phyloP scores from a whole-genome alignment of 192 early-diverging fungal species.

The Rhizophagus sp. region DNA sequence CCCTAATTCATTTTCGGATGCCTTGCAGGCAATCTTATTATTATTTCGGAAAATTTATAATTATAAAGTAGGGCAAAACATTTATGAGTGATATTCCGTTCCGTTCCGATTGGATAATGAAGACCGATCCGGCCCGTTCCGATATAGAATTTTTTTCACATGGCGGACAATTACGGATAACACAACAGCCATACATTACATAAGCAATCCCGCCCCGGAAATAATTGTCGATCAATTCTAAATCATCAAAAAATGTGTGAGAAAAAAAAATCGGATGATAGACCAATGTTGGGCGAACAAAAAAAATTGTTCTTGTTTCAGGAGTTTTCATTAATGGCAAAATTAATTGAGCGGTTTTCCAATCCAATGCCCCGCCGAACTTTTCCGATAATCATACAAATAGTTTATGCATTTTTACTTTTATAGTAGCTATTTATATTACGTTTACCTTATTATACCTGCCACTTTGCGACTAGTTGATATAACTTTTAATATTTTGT shows the following conservation, averaged over 20 bases:
- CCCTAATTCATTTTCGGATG: too few relatives aligned
- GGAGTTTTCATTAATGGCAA: background rate
- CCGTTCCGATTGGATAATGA: background rate
- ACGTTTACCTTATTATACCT: background rate
- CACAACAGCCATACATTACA: background rate
- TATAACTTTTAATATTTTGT: too few relatives aligned
- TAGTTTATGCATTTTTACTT: background rate
- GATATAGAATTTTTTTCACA: background rate
- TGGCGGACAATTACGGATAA: background rate
- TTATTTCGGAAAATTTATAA: too few relatives aligned
- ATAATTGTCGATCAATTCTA: background rate
- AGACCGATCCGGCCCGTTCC: background rate
- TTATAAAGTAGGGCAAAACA: too few relatives aligned
- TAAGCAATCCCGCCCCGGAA: too few relatives aligned
- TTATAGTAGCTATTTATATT: background rate
- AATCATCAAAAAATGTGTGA: background rate
- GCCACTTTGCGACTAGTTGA: too few relatives aligned
- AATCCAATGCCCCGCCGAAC: background rate
- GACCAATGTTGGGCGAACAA: background rate
- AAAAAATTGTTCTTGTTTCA: background rate
- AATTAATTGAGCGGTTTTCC: background rate
- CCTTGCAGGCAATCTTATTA: too few relatives aligned
- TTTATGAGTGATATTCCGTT: background rate
- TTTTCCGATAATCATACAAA: constrained; percentile 3
- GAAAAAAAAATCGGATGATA: background rate